Evolutionary conservation across 2,329 filamentous ascomycete species (phyloP), one percentile per base, ranked within the genome.

Genomic region (Claviceps sp.): DNA sequence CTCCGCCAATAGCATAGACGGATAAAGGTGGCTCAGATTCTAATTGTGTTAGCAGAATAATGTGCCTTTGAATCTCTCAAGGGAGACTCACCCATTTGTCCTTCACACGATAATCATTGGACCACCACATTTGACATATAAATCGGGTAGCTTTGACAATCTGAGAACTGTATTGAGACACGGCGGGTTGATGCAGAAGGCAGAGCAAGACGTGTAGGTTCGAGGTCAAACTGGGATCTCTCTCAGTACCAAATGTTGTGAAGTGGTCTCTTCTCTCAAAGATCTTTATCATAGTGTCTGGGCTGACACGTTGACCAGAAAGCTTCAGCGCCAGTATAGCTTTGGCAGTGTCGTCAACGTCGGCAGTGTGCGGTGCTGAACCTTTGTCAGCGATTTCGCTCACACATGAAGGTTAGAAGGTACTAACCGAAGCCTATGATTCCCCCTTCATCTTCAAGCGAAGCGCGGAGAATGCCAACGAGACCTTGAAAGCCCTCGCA

Each of bases 331-430:
- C 37, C 6, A 43, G 39, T 20, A 59, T 49, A n/a, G 45, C 36
- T 36, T 54, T 57, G 16, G 57, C 54, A 1, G 49, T 57, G 47
- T 59, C 56, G 45, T 59, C 57, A 5, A 48, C 56, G 50, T 59
- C 57, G 34, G 29, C 5, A 40, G 48, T 17, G 38, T 16, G 34
- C 14, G 17, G 20, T 45, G 29, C 47, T 48, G n/a, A 3, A 7
- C 29, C 34, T 50, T 17, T 42, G 16, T 13, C 20, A 22, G 43
- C 22, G 36, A 39, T 13, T 2, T 9, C n/a, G 16, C 11, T 20
- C 4, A n/a, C 14, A 14, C 4, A 8, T 23, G 7, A 26, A 13
- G n/a, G 2, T 23, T 23, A 7, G 5, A 26, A 14, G 36, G 22
- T 14, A 49, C 47, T 29, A 43, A 55, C 55, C 52, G 29, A 57